These are phyloP conservation scores for Polytrichum commune DNA, from an alignment of 225 moss, liverwort and hornwort genomes.

Conservation along the genomic window DNA sequence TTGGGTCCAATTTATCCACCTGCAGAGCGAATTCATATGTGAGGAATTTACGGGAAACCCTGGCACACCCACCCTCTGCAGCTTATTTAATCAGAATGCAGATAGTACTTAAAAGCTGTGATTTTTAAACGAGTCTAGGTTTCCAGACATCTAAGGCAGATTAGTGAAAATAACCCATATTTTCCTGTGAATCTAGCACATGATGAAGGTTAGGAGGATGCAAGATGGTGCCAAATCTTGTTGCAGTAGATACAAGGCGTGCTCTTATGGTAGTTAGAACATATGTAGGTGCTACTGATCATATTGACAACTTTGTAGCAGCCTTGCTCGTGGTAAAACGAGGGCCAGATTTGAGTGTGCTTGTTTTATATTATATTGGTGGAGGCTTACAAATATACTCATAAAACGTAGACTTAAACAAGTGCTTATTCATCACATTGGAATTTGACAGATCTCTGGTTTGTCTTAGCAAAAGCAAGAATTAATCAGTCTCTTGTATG, in stretches of 20 bases:
- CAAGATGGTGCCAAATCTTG: neutral
- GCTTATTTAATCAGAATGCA: too few species aligned
- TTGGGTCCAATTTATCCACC: constrained; percentile 19
- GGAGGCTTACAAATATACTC: neutral
- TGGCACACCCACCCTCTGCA: neutral
- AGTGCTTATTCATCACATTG: too few species aligned
- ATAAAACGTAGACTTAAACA: too few species aligned
- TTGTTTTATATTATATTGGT: neutral
- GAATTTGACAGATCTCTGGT: too few species aligned
- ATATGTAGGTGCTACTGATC: neutral
- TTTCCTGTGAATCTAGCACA: constrained; percentile 2
- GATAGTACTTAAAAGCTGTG: neutral
- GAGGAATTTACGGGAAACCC: constrained; percentile 14
- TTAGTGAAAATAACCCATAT: neutral
- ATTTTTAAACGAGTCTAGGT: constrained; percentile 18
- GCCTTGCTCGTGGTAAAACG: neutral
- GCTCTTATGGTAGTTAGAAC: neutral
- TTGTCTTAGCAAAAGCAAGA: too few species aligned
- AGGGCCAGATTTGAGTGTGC: neutral
- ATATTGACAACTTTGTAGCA: neutral
- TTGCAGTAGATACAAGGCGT: neutral
- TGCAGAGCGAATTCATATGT: constrained; percentile 11
- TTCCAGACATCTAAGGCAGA: constrained; percentile 1
- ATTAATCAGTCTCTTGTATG: too few species aligned
- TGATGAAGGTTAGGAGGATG: neutral